Base-by-base conservation (phyloP, 192 early-diverging fungal genomes). In the Jimgerdemannia lactiflua region DNA sequence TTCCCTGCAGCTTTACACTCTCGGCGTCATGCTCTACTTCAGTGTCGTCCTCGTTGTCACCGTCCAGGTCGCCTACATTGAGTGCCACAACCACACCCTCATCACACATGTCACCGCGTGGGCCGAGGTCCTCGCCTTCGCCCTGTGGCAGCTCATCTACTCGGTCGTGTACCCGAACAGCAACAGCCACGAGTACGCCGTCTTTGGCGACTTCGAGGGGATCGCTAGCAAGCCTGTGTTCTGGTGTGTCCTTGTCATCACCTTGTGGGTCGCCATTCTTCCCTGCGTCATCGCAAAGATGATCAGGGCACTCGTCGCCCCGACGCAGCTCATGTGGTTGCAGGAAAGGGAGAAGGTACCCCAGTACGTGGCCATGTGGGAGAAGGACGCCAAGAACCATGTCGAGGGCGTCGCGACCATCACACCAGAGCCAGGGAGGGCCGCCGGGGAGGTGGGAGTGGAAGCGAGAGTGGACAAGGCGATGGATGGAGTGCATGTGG, bases 11-110 rank as follows among this genome's bases (percentile, higher is more conserved):
- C 77, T 90, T 75, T 92, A 85, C 64, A 75, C 84, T n/a, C 77
- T 82, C 42, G 88, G 91, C 39, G 71, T 91, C 39, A 75, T 83
- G 7, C 80, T 90, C 3, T 93, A 89, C 76, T 79, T 87, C 29
- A 86, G 85, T 43, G 85, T 90, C 79, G 87, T 93, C 3, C 69
- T 93, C 43, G 81, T 91, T 3, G 92, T 92, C 2, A 93, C 92
- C 2, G 72, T 92, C 71, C 92, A 93, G 79, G 87, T 93, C 64
- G 88, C 90, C 4, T 93, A 92, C 43, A 69, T 93, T 17, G 92
- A 93, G 74, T 86, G 86, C 43, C 92, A 90, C 68, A 87, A 89
- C 44, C 89, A 89, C 86, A 84, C 88, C 18, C 70, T 86, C 39
- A 79, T 91, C 10, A 85, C 92, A 41, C 91, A 92, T 69, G 9